phyloP scores from a whole-genome alignment of 2,329 filamentous ascomycete genomes.

The Cordyceps farinosa region DNA sequence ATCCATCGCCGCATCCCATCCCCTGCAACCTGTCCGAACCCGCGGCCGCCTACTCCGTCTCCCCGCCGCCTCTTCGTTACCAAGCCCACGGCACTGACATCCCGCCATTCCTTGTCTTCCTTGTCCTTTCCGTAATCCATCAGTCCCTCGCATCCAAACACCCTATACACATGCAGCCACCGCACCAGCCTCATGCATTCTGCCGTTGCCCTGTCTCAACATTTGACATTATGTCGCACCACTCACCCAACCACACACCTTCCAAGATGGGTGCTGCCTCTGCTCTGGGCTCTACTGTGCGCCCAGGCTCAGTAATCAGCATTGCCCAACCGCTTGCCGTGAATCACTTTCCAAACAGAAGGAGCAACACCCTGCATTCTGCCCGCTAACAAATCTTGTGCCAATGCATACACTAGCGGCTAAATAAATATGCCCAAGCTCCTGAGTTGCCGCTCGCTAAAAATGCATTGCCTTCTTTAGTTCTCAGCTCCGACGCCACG shows the following conservation, averaged over 20 bases:
- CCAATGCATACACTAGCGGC: background rate
- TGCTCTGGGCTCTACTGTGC: conserved; percentile 1
- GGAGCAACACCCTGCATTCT: conserved; percentile 3
- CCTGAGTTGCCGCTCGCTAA: conserved; percentile 7
- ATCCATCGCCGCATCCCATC: too few relatives aligned
- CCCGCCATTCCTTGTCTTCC: background rate
- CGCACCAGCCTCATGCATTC: conserved; percentile 6
- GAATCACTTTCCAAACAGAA: conserved; percentile 4
- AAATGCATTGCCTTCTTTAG: background rate
- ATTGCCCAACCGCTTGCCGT: background rate
- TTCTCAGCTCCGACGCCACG: conserved; percentile 8
- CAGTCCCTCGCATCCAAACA: background rate
- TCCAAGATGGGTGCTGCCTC: background rate
- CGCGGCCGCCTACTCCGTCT: too few relatives aligned
- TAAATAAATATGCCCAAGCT: background rate
- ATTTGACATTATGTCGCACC: conserved; percentile 2
- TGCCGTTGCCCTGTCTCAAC: background rate
- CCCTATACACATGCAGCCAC: background rate
- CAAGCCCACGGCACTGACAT: background rate
- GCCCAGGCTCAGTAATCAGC: conserved; percentile 10
- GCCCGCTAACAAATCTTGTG: background rate
- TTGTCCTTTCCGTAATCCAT: background rate
- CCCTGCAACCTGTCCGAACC: too few relatives aligned
- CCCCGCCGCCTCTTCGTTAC: too few relatives aligned
- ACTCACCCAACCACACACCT: background rate